These are phyloP conservation scores for Suillus weaverae DNA, from an alignment of 768 basidiomycete genomes.

Conservation along the genomic window DNA sequence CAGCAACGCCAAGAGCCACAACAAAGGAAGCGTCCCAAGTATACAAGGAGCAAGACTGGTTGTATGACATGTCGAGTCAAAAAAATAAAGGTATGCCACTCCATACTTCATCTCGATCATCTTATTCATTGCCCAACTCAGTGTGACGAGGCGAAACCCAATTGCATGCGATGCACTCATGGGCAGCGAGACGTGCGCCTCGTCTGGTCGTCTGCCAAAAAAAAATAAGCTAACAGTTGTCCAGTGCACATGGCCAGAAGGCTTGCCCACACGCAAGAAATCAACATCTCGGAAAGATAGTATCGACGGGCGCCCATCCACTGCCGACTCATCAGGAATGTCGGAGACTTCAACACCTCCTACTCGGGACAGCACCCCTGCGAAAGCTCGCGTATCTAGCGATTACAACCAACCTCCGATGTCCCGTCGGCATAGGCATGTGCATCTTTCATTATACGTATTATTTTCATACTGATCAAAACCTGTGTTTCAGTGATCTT, in stretches of 20 bases:
- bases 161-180: slow-evolving; percentile 83
- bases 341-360: slow-evolving; percentile 75
- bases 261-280: slow-evolving; percentile 71
- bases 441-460: background rate
- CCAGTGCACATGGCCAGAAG: slow-evolving; percentile 85
- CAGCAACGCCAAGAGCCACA: slow-evolving; percentile 50
- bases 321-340: slow-evolving; percentile 71
- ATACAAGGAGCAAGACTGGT: slow-evolving; percentile 91
- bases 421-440: slow-evolving; percentile 43
- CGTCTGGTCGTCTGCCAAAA: slow-evolving; percentile 3
- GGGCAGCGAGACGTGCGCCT: slow-evolving; percentile 74
- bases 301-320: slow-evolving; percentile 64
- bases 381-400: slow-evolving; percentile 45
- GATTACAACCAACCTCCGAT: slow-evolving; percentile 40
- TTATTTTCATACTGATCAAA: slow-evolving; percentile 4
- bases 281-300: slow-evolving; percentile 56
- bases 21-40: slow-evolving; percentile 86
- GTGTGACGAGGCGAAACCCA: slow-evolving; percentile 92
- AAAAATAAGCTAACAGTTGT: slow-evolving; percentile 12
- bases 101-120: slow-evolving; percentile 1
- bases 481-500: background rate
- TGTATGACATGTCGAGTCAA: slow-evolving; percentile 92
- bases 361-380: slow-evolving; percentile 64
- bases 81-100: slow-evolving; percentile 80
- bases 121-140: slow-evolving; percentile 27